Evolutionary conservation across 148 eudicot genomes (phyloP), one percentile per base, ranked within the genome.

Genomic region (Heliosperma pusillum): DNA sequence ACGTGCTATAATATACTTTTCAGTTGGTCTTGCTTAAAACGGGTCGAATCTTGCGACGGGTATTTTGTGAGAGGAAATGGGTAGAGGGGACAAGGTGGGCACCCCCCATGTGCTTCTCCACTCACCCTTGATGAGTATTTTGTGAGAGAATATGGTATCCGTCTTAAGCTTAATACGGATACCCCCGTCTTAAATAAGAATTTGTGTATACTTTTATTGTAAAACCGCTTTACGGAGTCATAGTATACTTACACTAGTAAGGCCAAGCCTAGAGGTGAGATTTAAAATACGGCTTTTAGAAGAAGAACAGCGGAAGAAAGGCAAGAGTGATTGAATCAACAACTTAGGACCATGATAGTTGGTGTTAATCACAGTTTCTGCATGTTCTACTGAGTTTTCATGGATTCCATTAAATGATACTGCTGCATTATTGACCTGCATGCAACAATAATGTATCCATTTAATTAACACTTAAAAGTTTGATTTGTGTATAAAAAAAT

Each of bases 391-490:
- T 0, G 88, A 86, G 74, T 91, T 91, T 33, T 83, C 93, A n/a
- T 85, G 50, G 5, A 94, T 73, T 3, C 79, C 89, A 72, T 94
- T 94, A 76, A 86, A 94, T 11, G 93, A 90, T 19, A 94, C 92
- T 1, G 86, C 98, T 0, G 98, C 98, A 83, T 93, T 93, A 25
- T 93, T 93, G 70, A 93, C 89, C 98, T 93, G 80, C 25, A 74
- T 40, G 80, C 25, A 74, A 25, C 17, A 21, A 21, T 22, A 24
- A 22, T 7, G 4, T 59, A 2, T 5, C 2, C 13, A 63, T 13
- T 13, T 50, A 44, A 8, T 50, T 47, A 47, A 47, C 53, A 47
- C 53, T 47, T n/a, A n/a, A n/a, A n/a, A n/a, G n/a, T n/a, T n/a
- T n/a, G n/a, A n/a, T n/a, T n/a, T n/a, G n/a, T n/a, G n/a, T n/a